Percentiles rank a stretch among this genome's conserved stretches.
These are phyloP conservation scores for Westerdykella aurantiaca DNA, from an alignment of 2,329 filamentous ascomycete genomes.

Conservation along the genomic window DNA sequence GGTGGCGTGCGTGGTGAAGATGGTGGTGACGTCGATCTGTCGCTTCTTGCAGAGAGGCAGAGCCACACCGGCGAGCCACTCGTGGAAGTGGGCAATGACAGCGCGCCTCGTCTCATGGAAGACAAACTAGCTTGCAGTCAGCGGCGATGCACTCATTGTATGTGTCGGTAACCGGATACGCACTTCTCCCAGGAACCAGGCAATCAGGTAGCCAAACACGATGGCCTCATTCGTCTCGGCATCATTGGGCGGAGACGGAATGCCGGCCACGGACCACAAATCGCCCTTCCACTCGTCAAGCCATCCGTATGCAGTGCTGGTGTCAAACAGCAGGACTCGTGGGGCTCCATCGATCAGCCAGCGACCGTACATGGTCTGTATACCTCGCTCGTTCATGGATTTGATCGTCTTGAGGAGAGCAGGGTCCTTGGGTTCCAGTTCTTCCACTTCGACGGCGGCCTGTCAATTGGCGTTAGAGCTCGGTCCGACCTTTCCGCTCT, in stretches of 20 bases:
- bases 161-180: conserved; percentile 18
- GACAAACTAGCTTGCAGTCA: conserved; percentile 61
- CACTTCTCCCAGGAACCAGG: conserved; percentile 98
- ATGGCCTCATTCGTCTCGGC: conserved; percentile 97
- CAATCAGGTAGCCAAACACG: conserved; percentile 93
- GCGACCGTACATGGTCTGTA: conserved; percentile 83
- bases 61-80: conserved; percentile 94
- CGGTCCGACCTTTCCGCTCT: not conserved
- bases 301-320: conserved; percentile 83
- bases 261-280: conserved; percentile 86
- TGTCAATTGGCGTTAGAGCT: conserved; percentile 37
- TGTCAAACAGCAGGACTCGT: conserved; percentile 89
- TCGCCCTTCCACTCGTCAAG: conserved; percentile 96
- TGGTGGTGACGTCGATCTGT: conserved; percentile 92
- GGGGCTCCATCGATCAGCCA: conserved; percentile 98
- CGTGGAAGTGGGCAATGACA: conserved; percentile 97
- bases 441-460: conserved; percentile 97
- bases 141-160: conserved; percentile 2
- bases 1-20: conserved; percentile 97
- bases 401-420: conserved; percentile 77
- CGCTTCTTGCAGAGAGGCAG: conserved; percentile 88
- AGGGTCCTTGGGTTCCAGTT: conserved; percentile 75
- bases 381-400: conserved; percentile 88
- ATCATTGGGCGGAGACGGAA: conserved; percentile 86
- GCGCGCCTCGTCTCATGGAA: conserved; percentile 86